Evolutionary conservation across 352 stramenopile species (phyloP).

Genomic region (Phytophthora palmivora): DNA sequence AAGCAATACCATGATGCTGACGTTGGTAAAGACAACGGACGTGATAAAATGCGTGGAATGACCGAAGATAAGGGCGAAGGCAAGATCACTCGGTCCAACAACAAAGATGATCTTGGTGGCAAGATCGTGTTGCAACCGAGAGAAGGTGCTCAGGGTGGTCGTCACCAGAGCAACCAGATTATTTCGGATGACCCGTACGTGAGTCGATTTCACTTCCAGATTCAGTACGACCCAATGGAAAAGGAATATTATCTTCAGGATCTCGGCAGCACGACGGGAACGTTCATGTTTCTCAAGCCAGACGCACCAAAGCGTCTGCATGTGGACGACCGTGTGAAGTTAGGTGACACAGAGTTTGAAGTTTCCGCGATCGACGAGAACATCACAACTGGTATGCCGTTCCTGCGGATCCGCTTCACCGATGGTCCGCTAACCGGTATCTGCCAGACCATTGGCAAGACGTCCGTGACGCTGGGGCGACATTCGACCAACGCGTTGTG

Average conservation of each 20-base stretch:
- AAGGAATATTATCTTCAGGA: constrained; percentile 88
- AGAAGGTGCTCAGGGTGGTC: constrained; percentile 68
- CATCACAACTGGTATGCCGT: constrained; percentile 69
- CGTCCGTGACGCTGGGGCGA: constrained; percentile 75
- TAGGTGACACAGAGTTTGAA: constrained; percentile 86
- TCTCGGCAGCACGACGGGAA: constrained; percentile 80
- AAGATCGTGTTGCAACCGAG: constrained; percentile 75
- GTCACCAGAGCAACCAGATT: constrained; percentile 86
- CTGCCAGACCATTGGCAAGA: constrained; percentile 79
- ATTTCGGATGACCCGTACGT: constrained; percentile 88
- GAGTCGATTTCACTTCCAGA: constrained; percentile 83
- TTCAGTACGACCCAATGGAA: constrained; percentile 82
- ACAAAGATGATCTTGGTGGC: constrained; percentile 27
- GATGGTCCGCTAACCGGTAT: constrained; percentile 75
- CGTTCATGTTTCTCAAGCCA: constrained; percentile 82
- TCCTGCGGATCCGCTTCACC: constrained; percentile 80
- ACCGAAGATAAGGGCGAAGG: constrained; percentile 40
- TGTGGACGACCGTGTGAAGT: constrained; percentile 73
- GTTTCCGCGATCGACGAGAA: constrained; percentile 79
- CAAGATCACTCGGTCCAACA: constrained; percentile 22
- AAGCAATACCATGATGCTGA: constrained; percentile 1
- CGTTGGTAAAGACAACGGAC: constrained; percentile 3
- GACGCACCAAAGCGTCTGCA: constrained; percentile 73
- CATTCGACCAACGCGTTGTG: constrained; percentile 81
- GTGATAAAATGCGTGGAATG: constrained; percentile 7